Base-by-base conservation (phyloP, 176 grass and related monocot genomes). In the Hordeum marinum region DNA sequence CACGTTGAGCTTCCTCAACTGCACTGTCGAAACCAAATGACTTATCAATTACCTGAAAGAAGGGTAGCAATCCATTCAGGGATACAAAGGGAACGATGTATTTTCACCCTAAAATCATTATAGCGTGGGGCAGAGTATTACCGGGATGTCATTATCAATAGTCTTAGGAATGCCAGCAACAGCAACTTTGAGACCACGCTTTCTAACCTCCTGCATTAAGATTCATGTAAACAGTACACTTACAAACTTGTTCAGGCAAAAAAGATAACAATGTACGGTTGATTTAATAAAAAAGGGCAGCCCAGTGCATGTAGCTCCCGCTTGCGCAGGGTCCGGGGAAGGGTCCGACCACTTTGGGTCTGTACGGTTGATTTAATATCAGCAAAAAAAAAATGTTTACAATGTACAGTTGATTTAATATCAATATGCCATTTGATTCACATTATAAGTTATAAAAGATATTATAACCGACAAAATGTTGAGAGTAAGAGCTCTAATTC, bases 21-120 rank as follows among this genome's bases (percentile, higher is more conserved):
- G 96, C 96, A 43, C 91, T 92, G 76, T 99, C 96, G 69, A 99
- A 99, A 86, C 96, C 96, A 94, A 99, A 99, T 75, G 96, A 99
- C 78, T 91, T 99, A 39, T 99, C 96, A 73, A 99, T 99, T 80
- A 96, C 96, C 96, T 99, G 82, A 78, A 84, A 82, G 65, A 88
- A 63, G 60, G 42, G 40, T 37, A 76, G 31, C 20, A 52, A 21
- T 27, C 1, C 73, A 26, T 85, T 87, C 4, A 24, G 8, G 25
- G 15, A 29, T 64, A 63, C 25, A 66, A 7, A 69, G 7, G 25
- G 8, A 55, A 58, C 24, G 36, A 67, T 80, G 66, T 7, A 80
- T 25, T 20, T 82, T 75, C 27, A 82, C 58, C n/a, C n/a, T 45
- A 78, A 48, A 76, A 42, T 85, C 36, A 42, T 36, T 41, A 73